Evolutionary conservation across 2,329 filamentous ascomycete genomes (phyloP).

Genomic region (Coniella lustricola): DNA sequence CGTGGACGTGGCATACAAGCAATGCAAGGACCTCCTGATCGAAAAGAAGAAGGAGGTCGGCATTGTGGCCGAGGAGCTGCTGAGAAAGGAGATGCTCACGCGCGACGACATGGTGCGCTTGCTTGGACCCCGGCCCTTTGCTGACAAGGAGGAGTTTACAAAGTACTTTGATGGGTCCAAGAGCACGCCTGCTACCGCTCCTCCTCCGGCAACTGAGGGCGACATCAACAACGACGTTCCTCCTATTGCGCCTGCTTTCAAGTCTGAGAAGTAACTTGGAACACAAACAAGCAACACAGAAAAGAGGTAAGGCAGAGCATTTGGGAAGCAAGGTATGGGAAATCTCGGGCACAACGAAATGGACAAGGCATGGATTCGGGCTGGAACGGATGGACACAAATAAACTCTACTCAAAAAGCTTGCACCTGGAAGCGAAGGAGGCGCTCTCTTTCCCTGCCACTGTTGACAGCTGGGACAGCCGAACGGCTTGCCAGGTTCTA

Average conservation of each 20-base stretch:
- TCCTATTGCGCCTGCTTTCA: slow-evolving; percentile 28
- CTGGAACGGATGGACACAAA: too few relatives aligned
- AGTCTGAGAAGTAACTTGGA: slow-evolving; percentile 20
- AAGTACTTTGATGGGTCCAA: slow-evolving; percentile 73
- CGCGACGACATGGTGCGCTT: slow-evolving; percentile 89
- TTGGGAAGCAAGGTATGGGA: too few relatives aligned
- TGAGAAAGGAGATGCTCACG: slow-evolving; percentile 84
- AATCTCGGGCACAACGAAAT: neutral
- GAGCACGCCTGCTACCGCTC: slow-evolving; percentile 40
- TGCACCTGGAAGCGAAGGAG: neutral
- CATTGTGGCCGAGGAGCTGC: slow-evolving; percentile 83
- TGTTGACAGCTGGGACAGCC: neutral
- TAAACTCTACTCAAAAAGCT: slow-evolving; percentile 7
- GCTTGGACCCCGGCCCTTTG: slow-evolving; percentile 76
- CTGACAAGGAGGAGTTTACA: slow-evolving; percentile 79
- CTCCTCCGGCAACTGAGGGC: slow-evolving; percentile 43
- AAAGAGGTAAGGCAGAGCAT: neutral
- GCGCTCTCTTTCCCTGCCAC: too few relatives aligned
- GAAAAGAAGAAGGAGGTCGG: slow-evolving; percentile 86
- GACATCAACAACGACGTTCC: slow-evolving; percentile 27
- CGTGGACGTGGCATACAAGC: slow-evolving; percentile 84
- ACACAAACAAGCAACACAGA: neutral
- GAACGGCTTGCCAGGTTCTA: neutral
- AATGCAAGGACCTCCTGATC: slow-evolving; percentile 75
- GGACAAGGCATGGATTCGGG: neutral